Evolutionary conservation across 106 monocot species (phyloP).

Genomic region (Dendrobium chrysotoxum): DNA sequence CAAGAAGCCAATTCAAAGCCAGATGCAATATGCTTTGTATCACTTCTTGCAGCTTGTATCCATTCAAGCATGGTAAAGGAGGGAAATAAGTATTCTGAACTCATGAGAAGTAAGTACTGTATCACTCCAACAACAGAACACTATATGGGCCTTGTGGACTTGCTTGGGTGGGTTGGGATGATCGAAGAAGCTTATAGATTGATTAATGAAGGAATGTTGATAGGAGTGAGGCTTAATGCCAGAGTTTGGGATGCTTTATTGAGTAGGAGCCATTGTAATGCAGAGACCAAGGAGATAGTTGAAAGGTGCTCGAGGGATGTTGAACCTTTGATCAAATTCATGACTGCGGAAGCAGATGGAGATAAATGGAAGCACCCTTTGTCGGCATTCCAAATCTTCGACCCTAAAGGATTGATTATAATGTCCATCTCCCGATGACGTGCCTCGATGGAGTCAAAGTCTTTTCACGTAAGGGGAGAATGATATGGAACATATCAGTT

Average conservation of each 20-base stretch:
- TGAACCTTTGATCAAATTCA: slow-evolving; percentile 28
- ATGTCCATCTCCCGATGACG: no score
- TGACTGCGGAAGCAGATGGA: no score
- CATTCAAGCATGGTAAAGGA: slow-evolving; percentile 23
- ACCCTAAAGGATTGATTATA: no score
- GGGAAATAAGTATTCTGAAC: slow-evolving; percentile 13
- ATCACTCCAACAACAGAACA: slow-evolving; percentile 27
- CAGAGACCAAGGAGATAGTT: slow-evolving; percentile 20
- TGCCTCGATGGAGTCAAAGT: no score
- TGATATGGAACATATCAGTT: no score
- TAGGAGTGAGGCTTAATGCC: slow-evolving; percentile 7
- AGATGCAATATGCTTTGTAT: slow-evolving; percentile 26
- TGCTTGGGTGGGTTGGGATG: slow-evolving; percentile 30
- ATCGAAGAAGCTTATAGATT: slow-evolving; percentile 29
- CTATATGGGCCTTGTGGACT: slow-evolving; percentile 32
- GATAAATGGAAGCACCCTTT: no score
- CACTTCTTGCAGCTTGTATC: slow-evolving; percentile 20
- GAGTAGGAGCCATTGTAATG: slow-evolving; percentile 23
- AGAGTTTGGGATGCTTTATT: slow-evolving; percentile 31
- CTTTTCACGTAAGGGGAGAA: no score
- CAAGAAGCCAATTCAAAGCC: slow-evolving; percentile 9
- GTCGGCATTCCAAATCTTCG: no score
- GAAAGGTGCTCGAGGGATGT: slow-evolving; percentile 22
- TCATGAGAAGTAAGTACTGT: slow-evolving; percentile 14
- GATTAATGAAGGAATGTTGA: slow-evolving; percentile 15